Evolutionary conservation across 148 eudicot genomes (phyloP), one percentile per base, ranked within the genome.

Genomic region (Vaccinium darrowii): DNA sequence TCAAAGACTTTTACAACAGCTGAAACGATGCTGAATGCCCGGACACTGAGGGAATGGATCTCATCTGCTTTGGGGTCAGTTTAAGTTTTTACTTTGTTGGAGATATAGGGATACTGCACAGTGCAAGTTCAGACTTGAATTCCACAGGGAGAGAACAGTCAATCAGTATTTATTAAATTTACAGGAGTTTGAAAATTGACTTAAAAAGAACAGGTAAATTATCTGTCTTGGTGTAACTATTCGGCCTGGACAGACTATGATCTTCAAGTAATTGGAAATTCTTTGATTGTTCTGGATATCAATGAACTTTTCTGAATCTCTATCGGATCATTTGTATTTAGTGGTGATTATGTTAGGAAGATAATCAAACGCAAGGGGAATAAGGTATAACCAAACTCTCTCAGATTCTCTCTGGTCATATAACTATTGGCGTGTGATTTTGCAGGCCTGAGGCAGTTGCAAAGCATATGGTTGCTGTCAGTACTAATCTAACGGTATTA

Each of bases 401-500:
- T 82, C 58, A 79, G 72, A 69, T 69, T 58, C 71, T 86, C 27
- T 53, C 50, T 78, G 18, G 39, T 69, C 53, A 72, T 11, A 47
- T 63, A 83, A 73, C 43, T 82, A 47, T 81, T 47, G 30, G 54
- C 52, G 2, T 88, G 60, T 65, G 60, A 81, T 85, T 82, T 60
- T 65, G 51, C 92, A 97, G 99, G 90, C 92, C 98, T 50, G 88
- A 89, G 50, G 99, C 99, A 25, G 99, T 97, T 86, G 93, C 98
- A 81, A 97, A 97, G 87, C 99, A 97, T 84, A 97, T 97, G 99
- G 99, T 97, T 84, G 98, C 99, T 86, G 98, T 97, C 84, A 97
- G 99, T 88, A 97, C 99, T 65, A 97, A 97, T 86, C 94, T 95
- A 19, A 91, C 83, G 95, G 99, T 95, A 89, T 73, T 81, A 58